Evolutionary conservation across 2,329 filamentous ascomycete genomes (phyloP), one percentile per base, ranked within the genome.

Genomic region (Aspergillus tamarii): DNA sequence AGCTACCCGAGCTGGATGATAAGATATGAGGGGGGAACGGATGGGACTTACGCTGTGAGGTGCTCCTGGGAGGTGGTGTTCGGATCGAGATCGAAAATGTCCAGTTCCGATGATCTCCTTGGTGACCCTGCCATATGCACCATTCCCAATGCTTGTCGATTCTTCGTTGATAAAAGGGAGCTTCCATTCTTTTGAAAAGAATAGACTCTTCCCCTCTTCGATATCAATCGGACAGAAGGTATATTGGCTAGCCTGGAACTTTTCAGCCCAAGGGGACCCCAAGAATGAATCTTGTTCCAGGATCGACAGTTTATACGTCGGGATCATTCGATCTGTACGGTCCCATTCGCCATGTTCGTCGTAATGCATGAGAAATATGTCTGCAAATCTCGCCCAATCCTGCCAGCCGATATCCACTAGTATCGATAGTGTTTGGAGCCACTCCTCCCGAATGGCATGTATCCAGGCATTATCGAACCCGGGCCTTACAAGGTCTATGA

Each of bases 341-440:
- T 57, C 55, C 26, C 41, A n/a, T 26, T 36, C 11, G 12, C 57
- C 53, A 23, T 43, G 1, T n/a, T 9, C 23, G 23, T 57, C 55
- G 1, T 4, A 16, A 21, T 58, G 62, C 16, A 6, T 30, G 14
- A 69, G 50, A 36, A 69, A 69, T 1, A 68, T 64, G 11, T 55
- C 21, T 12, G 19, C 30, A 43, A 69, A 67, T 1, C 54, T 48
- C 21, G 48, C 14, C 67, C 64, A 69, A 7, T 60, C 57, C 16
- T 52, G 12, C 67, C 67, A 69, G 14, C 50, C 32, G 12, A 69
- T 65, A 26, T 50, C 60, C 4, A 60, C 52, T 1, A 69, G 48
- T 19, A 65, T 61, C 1, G 67, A 69, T 9, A 69, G 50, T 4
- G 57, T 67, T 11, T 64, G 59, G 7, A 69, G 16, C 12, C 64